These are phyloP conservation scores for Leccinum fallax DNA, from an alignment of 1,284 basidiomycete species.

Conservation along the genomic window DNA sequence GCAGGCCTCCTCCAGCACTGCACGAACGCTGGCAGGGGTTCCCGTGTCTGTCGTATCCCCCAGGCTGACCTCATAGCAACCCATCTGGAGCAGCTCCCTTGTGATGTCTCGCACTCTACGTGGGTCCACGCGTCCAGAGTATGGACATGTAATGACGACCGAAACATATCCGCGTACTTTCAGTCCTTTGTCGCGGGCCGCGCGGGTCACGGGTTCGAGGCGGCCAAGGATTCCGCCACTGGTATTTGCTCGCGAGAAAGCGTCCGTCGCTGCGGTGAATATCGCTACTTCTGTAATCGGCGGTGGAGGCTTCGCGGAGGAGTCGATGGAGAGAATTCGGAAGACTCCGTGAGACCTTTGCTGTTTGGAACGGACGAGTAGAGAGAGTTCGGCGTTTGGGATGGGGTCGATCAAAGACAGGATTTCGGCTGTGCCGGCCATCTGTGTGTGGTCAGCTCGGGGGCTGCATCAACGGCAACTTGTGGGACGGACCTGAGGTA, in stretches of 20 bases:
- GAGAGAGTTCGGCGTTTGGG: slow-evolving; percentile 66
- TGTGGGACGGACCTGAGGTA: slow-evolving; percentile 72
- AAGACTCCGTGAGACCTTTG: slow-evolving; percentile 27
- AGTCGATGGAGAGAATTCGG: slow-evolving; percentile 44
- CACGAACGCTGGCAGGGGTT: slow-evolving; percentile 67
- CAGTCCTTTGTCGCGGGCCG: slow-evolving; percentile 64
- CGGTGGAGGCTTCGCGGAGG: slow-evolving; percentile 37
- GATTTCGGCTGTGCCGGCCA: slow-evolving; percentile 84
- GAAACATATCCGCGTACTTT: slow-evolving; percentile 89
- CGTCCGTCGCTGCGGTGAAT: slow-evolving; percentile 89
- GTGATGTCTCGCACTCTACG: slow-evolving; percentile 71
- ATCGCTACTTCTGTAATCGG: slow-evolving; percentile 86
- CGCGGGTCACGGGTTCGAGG: slow-evolving; percentile 63
- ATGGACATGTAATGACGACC: slow-evolving; percentile 85
- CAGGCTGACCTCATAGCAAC: slow-evolving; percentile 69
- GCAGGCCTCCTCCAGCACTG: slow-evolving; percentile 73
- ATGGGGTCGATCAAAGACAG: slow-evolving; percentile 57
- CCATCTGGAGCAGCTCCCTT: slow-evolving; percentile 80
- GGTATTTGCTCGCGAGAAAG: slow-evolving; percentile 85
- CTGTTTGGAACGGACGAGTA: no score
- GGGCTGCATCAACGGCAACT: neutral
- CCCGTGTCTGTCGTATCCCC: slow-evolving; percentile 93
- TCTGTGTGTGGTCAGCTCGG: slow-evolving; percentile 46
- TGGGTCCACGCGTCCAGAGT: slow-evolving; percentile 76
- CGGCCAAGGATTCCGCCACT: slow-evolving; percentile 72